Evolutionary conservation across 805 yeast species (phyloP).

Genomic region (Candida suzukii): DNA sequence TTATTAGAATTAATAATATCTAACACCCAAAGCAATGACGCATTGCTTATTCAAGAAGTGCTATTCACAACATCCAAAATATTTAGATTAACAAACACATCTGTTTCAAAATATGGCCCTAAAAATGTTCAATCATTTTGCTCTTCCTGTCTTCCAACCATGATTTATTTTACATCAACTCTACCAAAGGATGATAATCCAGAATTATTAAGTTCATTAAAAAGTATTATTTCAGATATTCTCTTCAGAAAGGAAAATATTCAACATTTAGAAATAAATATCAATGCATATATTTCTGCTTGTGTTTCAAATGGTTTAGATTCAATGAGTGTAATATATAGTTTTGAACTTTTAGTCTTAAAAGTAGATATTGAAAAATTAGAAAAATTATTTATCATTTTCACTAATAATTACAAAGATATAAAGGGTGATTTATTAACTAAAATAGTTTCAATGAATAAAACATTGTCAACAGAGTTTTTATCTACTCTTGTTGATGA

Average conservation of each 20-base stretch:
- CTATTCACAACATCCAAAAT: constrained; percentile 2
- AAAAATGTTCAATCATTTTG: constrained; percentile 20
- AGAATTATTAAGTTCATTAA: constrained; percentile 2
- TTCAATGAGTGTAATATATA: constrained; percentile 15
- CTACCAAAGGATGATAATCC: not conserved
- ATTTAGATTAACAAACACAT: constrained; percentile 18
- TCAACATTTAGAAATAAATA: constrained; percentile 20
- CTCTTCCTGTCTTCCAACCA: constrained; percentile 15
- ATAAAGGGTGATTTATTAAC: constrained; percentile 37
- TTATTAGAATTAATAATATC: not conserved
- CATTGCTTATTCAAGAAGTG: not conserved
- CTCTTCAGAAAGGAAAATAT: constrained; percentile 21
- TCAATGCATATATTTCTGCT: not conserved
- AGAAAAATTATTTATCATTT: constrained; percentile 40
- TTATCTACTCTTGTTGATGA: constrained; percentile 32
- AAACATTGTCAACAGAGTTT: constrained; percentile 46
- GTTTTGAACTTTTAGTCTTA: constrained; percentile 25
- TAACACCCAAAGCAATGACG: not conserved
- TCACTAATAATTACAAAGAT: constrained; percentile 31
- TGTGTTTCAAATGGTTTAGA: not conserved
- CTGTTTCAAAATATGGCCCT: constrained; percentile 15
- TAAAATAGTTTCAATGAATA: constrained; percentile 42
- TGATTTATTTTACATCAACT: constrained; percentile 8
- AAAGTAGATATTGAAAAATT: constrained; percentile 30
- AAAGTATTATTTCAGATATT: constrained; percentile 17